Evolutionary conservation across 306 rosid species (phyloP), one percentile per base, ranked within the genome.

Genomic region (Ormosia semicastrata): DNA sequence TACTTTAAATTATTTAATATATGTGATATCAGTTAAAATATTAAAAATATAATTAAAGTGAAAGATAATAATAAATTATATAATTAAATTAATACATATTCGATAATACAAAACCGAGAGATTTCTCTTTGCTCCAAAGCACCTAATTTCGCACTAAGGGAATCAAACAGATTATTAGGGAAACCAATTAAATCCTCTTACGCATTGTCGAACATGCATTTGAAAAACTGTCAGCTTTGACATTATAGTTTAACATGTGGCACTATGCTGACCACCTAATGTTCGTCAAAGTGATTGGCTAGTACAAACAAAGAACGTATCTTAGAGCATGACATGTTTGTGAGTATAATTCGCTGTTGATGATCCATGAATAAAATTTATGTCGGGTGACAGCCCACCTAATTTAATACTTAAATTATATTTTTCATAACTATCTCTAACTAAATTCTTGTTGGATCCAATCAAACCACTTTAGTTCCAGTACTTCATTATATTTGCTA

Each of bases 381-480:
- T 66, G 43, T 75, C 57, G 66, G 66, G 66, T 71, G 89, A 80
- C 83, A 1, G 84, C 83, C 80, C 82, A 83, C 89, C 91, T 86
- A 89, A 81, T 85, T 84, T 8, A 15, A 69, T 67, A 8, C 71
- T 44, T 74, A 5, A 24, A 32, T 30, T 59, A 49, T 15, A 43
- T 62, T 73, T 66, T 59, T 71, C 50, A 71, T 78, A 75, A 84
- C 71, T 67, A 65, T 76, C 79, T 86, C 89, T 86, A 87, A 89
- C 88, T 84, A 58, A 85, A 86, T 73, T 86, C 88, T 78, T 66
- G 93, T 87, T 87, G 15, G 79, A 73, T 76, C 75, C 85, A 82
- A 86, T 86, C 86, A 71, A 73, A 85, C 77, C 79, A 52, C 39
- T 56, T 77, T 39, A n/a, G 8, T 52, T 73, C 62, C 2, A 6